Evolutionary conservation across 169 alveolate species (phyloP).

Genomic region (Plasmodium chabaudi): DNA sequence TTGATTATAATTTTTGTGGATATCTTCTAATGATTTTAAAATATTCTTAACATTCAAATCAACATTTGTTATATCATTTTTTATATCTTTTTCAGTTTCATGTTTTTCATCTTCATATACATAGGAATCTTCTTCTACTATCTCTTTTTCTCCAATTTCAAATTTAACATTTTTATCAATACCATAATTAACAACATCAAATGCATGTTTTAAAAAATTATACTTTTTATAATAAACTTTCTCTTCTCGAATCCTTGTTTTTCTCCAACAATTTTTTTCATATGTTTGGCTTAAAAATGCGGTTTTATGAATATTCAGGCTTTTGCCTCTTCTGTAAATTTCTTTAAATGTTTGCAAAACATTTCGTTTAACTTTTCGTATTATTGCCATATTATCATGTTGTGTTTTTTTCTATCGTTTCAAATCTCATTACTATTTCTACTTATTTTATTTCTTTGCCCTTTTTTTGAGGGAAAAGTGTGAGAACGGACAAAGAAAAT

Average conservation of each 20-base stretch:
- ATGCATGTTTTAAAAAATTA: constrained; percentile 72
- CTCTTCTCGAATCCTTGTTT: constrained; percentile 74
- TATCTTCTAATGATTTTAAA: constrained; percentile 43
- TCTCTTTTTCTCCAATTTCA: constrained; percentile 57
- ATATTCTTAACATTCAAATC: constrained; percentile 39
- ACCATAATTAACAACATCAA: constrained; percentile 71
- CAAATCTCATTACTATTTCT: too few relatives aligned
- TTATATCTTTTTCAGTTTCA: constrained; percentile 44
- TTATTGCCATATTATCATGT: constrained; percentile 31
- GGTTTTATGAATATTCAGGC: constrained; percentile 65
- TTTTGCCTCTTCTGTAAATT: constrained; percentile 54
- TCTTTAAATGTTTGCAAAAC: constrained; percentile 73
- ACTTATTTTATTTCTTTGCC: too few relatives aligned
- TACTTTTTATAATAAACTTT: constrained; percentile 71
- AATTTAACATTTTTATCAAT: constrained; percentile 67
- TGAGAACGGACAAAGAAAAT: too few relatives aligned
- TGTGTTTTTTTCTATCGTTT: too few relatives aligned
- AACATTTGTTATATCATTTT: constrained; percentile 26
- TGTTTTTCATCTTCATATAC: constrained; percentile 24
- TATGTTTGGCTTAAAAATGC: constrained; percentile 71
- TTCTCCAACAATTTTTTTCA: constrained; percentile 77
- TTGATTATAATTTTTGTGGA: constrained; percentile 44
- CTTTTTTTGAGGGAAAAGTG: too few relatives aligned
- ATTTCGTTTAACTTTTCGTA: constrained; percentile 59
- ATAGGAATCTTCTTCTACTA: constrained; percentile 64